Evolutionary conservation across 768 basidiomycete genomes (phyloP).

Genomic region (Aureoboletus auriporus): DNA sequence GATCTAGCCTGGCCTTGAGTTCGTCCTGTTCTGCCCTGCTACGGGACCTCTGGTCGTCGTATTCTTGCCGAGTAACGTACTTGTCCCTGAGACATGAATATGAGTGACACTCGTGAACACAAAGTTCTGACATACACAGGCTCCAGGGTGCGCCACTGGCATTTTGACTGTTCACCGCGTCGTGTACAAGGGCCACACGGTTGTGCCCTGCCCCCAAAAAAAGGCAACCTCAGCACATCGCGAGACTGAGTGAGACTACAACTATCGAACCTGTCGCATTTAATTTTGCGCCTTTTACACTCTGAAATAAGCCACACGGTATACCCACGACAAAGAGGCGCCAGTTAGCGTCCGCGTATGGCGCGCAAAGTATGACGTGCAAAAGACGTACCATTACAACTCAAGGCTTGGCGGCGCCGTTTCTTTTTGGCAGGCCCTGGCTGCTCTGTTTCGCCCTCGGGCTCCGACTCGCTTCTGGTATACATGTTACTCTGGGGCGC

Average conservation of each 20-base stretch:
- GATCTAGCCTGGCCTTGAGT: conserved; percentile 60
- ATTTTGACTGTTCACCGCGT: conserved; percentile 75
- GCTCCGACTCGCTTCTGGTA: conserved; percentile 50
- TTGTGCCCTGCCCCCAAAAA: conserved; percentile 47
- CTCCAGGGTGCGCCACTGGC: conserved; percentile 81
- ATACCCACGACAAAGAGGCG: neutral
- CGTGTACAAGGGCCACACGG: conserved; percentile 80
- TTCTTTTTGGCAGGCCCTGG: conserved; percentile 77
- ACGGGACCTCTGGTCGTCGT: conserved; percentile 68
- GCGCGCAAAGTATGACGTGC: conserved; percentile 17
- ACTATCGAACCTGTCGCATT: conserved; percentile 69
- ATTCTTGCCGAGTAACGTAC: conserved; percentile 74
- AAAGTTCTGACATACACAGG: conserved; percentile 54
- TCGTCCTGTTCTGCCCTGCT: conserved; percentile 39
- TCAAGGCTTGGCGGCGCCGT: conserved; percentile 74
- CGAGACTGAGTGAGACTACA: conserved; percentile 6
- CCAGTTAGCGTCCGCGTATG: conserved; percentile 8
- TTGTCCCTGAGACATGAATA: conserved; percentile 52
- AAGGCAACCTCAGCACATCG: conserved; percentile 22
- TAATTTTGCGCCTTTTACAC: conserved; percentile 85
- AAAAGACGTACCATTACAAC: conserved; percentile 68
- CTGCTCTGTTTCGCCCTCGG: conserved; percentile 46
- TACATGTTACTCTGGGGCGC: conserved; percentile 17
- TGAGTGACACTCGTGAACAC: conserved; percentile 9
- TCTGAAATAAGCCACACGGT: conserved; percentile 39